Base-by-base conservation (phyloP, 1,139 yeast species). In the Debaryomycetaceae sp. region DNA sequence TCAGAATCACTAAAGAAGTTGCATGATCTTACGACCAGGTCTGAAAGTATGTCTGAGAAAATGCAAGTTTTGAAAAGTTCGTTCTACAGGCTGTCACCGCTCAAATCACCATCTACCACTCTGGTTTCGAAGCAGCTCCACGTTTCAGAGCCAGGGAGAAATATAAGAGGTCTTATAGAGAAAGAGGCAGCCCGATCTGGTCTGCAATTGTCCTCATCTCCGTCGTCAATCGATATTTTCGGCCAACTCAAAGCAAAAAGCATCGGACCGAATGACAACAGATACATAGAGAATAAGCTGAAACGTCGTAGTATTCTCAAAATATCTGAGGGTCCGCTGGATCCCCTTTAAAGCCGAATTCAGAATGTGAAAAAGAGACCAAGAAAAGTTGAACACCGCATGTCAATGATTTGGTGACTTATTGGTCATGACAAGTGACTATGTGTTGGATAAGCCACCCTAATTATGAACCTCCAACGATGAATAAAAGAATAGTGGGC, bases 41-140 rank as follows among this genome's bases (percentile, higher is more conserved):
- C 55, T 2, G 55, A 49, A 31, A 53, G 43, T 6, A 42, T 56
- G 37, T 52, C 57, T 2, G 45, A 49, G 31, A 55, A 56, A 36
- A 49, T 55, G 6, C 52, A 49, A 31, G 46, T 46, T 34, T 44
- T 58, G 37, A 54, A 50, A 44, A 42, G 53, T 6, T 51, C 59
- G 5, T 40, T 55, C 29, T 49, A 48, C 24, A 43, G 38, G 13
- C 38, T 36, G 38, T 9, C 40, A n/a, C 23, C 44, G 1, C 24
- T 57, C 42, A 63, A 63, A 39, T 55, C 65, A 2, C 52, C 62
- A 4, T 59, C 68, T 6, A 61, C 66, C 5, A 63, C 63, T 3
- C 63, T 59, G 35, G 31, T 61, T 17, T 54, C 62, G 5, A 50
- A 45, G 36, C 46, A 41, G 20, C 45, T 38, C 20, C 52, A 49